A percentile compares a stretch with the other conserved stretches of the same genome.
These are phyloP conservation scores for Tolypocladium ophioglossoides DNA, from an alignment of 2,329 filamentous ascomycete genomes.

Conservation along the genomic window DNA sequence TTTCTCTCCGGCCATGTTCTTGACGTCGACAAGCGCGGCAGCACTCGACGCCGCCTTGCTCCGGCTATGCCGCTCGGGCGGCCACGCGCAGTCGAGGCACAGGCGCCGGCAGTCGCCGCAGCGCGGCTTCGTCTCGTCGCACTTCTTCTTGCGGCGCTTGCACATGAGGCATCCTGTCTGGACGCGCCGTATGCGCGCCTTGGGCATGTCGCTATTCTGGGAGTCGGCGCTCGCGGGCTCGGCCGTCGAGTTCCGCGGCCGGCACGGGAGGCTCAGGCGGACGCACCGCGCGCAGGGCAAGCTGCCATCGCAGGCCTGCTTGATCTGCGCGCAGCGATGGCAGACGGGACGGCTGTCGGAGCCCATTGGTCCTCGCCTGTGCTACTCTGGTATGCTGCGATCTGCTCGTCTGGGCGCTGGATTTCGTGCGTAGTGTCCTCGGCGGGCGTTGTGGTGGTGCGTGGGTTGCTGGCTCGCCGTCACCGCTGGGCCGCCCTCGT, in stretches of 20 bases:
- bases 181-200: slow-evolving; percentile 21
- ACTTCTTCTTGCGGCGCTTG: slow-evolving; percentile 36
- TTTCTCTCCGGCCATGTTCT: background rate
- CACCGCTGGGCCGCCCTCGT: background rate
- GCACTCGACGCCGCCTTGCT: slow-evolving; percentile 6
- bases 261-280: slow-evolving; percentile 21
- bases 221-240: slow-evolving; percentile 3
- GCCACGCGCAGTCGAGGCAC: slow-evolving; percentile 23
- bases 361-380: slow-evolving; percentile 11
- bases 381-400: background rate
- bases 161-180: slow-evolving; percentile 33
- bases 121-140: slow-evolving; percentile 32
- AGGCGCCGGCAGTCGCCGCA: slow-evolving; percentile 27
- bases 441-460: background rate
- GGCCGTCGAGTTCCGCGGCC: slow-evolving; percentile 12
- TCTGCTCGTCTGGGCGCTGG: background rate
- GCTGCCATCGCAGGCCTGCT: slow-evolving; percentile 23
- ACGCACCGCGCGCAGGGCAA: slow-evolving; percentile 21
- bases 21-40: slow-evolving; percentile 1
- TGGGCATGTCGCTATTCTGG: slow-evolving; percentile 13
- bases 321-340: slow-evolving; percentile 24
- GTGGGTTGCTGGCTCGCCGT: background rate
- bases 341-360: slow-evolving; percentile 19
- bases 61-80: slow-evolving; percentile 11
- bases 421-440: background rate